phyloP scores from a whole-genome alignment of 306 rosid species.

The Trifolium subterraneum region DNA sequence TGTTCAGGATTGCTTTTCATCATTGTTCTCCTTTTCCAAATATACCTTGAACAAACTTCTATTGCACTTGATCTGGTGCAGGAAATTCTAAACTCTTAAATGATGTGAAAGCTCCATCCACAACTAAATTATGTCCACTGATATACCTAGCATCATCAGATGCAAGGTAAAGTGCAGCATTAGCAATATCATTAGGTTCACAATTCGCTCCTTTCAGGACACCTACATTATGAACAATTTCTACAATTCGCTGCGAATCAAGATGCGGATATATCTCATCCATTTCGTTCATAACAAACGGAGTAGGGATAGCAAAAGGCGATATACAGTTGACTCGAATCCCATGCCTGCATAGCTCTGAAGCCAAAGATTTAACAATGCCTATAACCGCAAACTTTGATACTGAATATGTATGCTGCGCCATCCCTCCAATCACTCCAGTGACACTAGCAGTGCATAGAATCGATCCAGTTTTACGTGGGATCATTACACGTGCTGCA shows the following conservation, averaged over 20 bases:
- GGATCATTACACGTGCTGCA: constrained; percentile 87
- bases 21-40: not conserved
- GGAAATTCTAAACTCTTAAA: constrained; percentile 67
- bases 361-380: constrained; percentile 69
- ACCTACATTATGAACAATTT: constrained; percentile 57
- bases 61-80: constrained; percentile 55
- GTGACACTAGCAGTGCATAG: constrained; percentile 87
- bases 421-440: constrained; percentile 75
- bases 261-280: constrained; percentile 50
- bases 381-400: constrained; percentile 79
- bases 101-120: constrained; percentile 89
- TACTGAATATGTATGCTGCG: constrained; percentile 74
- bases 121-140: constrained; percentile 81
- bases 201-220: constrained; percentile 66
- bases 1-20: not conserved
- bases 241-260: constrained; percentile 46
- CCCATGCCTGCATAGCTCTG: constrained; percentile 72
- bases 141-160: constrained; percentile 82
- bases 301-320: constrained; percentile 78
- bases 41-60: constrained; percentile 35
- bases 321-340: constrained; percentile 78
- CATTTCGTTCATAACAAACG: constrained; percentile 63
- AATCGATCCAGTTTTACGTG: constrained; percentile 64
- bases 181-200: constrained; percentile 76
- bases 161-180: constrained; percentile 83